phyloP scores from a whole-genome alignment of 257 asterid species.

The Phtheirospermum japonicum region DNA sequence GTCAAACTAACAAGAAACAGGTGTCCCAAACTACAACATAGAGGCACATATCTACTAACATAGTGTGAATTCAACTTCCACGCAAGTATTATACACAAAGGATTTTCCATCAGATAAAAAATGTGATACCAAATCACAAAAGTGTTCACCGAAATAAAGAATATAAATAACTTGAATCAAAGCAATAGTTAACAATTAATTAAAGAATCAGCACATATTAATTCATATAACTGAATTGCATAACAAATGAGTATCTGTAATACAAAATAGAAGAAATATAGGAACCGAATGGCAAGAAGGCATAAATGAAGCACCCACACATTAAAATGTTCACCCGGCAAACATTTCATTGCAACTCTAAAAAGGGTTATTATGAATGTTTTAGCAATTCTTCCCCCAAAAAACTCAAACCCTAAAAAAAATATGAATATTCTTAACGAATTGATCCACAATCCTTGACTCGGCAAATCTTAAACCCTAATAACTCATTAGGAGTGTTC shows the following conservation, averaged over 20 bases:
- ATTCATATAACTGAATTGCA: no score
- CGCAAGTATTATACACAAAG: neutral
- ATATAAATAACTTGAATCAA: no score
- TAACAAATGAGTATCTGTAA: no score
- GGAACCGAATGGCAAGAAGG: neutral
- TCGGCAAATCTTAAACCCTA: neutral
- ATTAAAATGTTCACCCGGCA: neutral
- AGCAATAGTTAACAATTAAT: no score
- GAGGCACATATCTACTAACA: neutral
- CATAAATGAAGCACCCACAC: neutral
- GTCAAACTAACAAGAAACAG: conserved; percentile 67
- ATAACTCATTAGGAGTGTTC: neutral
- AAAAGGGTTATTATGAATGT: neutral
- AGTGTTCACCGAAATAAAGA: neutral
- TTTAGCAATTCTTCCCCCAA: neutral
- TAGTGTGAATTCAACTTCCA: neutral
- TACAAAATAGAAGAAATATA: neutral
- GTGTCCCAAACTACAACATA: neutral
- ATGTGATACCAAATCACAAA: neutral
- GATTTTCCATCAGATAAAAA: neutral
- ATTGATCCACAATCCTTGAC: neutral
- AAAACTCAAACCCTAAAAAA: neutral
- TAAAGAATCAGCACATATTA: neutral
- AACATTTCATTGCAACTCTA: neutral
- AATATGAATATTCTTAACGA: no score